Conservation (phyloP, 1,284 basidiomycete species). For the Naganishia albida region DNA sequence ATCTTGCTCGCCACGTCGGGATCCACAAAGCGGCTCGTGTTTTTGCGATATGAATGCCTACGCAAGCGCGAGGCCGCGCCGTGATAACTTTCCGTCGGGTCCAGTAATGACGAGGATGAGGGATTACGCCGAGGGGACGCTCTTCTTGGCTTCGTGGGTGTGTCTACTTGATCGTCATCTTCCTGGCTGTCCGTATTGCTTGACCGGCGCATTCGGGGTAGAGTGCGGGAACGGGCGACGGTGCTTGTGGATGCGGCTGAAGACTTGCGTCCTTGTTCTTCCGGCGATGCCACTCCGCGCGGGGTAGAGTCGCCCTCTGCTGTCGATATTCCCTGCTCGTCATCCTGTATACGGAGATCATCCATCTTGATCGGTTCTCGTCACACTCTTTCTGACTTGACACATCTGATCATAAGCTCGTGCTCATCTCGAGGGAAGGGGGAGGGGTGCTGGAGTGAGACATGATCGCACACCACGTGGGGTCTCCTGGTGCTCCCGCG, state of each 20-base stretch:
- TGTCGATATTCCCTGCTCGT: not conserved
- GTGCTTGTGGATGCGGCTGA: not conserved
- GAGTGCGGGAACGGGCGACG: slow-evolving; percentile 1
- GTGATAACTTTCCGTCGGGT: too few species aligned
- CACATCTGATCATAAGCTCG: too few species aligned
- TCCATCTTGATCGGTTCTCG: not conserved
- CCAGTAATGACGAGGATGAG: slow-evolving; percentile 7
- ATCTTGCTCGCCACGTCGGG: slow-evolving; percentile 49
- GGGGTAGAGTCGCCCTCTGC: not conserved
- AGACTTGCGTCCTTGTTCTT: slow-evolving; percentile 11
- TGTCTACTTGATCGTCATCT: not conserved
- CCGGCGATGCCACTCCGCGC: not conserved
- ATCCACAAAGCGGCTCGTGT: slow-evolving; percentile 4
- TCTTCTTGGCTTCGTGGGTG: slow-evolving; percentile 17
- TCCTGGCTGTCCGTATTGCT: slow-evolving; percentile 12
- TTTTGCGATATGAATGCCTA: slow-evolving; percentile 6
- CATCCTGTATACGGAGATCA: not conserved
- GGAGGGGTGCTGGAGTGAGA: not conserved
- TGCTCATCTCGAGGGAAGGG: not conserved
- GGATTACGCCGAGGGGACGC: not conserved
- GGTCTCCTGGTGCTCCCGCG: not conserved
- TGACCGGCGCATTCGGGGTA: not conserved
- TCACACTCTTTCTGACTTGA: too few species aligned
- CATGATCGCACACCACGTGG: not conserved
- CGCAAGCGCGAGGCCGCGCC: not conserved